Evolutionary conservation across 257 asterid genomes (phyloP).

Genomic region (Solanum virginianum): DNA sequence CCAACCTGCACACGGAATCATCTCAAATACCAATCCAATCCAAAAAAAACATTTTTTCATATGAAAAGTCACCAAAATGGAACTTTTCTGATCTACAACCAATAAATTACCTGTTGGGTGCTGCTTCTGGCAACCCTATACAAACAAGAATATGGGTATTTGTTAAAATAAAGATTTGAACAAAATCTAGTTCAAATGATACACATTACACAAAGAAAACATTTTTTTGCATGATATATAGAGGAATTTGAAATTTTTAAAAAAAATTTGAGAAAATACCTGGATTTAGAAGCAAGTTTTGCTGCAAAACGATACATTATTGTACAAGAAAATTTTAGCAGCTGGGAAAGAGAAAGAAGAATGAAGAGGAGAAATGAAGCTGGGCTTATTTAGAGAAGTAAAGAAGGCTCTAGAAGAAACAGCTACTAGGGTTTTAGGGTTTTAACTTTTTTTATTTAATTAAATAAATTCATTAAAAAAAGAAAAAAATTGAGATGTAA

Average conservation of each 20-base stretch:
- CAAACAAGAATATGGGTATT: background rate
- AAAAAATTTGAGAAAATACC: background rate
- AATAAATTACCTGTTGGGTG: slow-evolving; percentile 39
- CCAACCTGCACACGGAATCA: slow-evolving; percentile 29
- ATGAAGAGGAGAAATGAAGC: background rate
- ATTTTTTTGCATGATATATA: background rate
- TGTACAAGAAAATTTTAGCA: background rate
- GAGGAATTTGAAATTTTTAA: background rate
- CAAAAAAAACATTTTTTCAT: background rate
- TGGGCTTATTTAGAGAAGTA: background rate
- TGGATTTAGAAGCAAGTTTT: slow-evolving; percentile 23
- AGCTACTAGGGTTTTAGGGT: slow-evolving; percentile 5
- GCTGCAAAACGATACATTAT: slow-evolving; percentile 24
- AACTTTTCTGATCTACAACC: background rate
- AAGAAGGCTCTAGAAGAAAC: background rate
- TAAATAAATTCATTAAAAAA: background rate
- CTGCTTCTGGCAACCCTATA: slow-evolving; percentile 48
- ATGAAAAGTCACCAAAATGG: background rate
- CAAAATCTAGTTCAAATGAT: background rate
- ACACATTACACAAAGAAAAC: background rate
- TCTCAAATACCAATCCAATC: background rate
- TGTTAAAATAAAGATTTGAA: background rate
- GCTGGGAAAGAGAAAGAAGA: background rate
- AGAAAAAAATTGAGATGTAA: background rate
- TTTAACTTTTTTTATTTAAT: background rate